Evolutionary conservation across 2,329 filamentous ascomycete genomes (phyloP), one percentile per base, ranked within the genome.

Genomic region (Tympanopsis confertula): DNA sequence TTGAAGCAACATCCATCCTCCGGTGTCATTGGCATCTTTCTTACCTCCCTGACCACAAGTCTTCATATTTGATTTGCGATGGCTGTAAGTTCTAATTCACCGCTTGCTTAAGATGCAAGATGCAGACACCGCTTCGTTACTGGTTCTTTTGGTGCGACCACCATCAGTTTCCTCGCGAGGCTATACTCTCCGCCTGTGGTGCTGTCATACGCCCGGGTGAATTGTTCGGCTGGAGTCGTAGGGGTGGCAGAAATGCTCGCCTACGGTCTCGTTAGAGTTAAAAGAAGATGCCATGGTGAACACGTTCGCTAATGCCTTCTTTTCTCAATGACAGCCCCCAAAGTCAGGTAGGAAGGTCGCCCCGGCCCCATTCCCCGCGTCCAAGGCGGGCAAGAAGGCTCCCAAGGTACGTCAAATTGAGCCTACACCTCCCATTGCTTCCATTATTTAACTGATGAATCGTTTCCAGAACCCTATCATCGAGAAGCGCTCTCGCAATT

Each of bases 311-410:
- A 84, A 94, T 86, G 71, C 86, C 81, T 86, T 93, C 84, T 91
- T 88, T 93, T 86, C 89, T 96, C 89, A 91, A 96, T 96, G 88
- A 96, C 74, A 96, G 91, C 86, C 91, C 83, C 86, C 89, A 65
- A 98, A 96, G 74, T 64, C 73, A 61, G 87, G 87, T 76, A 96
- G 95, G 85, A 96, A 95, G 78, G 82, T 86, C 70, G 91, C 91
- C 58, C 74, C 91, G 65, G 88, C 91, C 71, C 91, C 91, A 65
- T 94, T 94, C 80, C 85, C 87, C 62, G 81, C 88, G 73, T 78
- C 81, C 61, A 94, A 93, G 80, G 86, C 88, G 71, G 71, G 71
- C 57, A 95, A 95, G 85, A 98, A 96, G 84, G 74, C 77, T 53
- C 78, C 86, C 58, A 96, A 96, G 88, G 91, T 96, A 65, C 63